phyloP scores from a whole-genome alignment of 2,329 filamentous ascomycete species.

The Thielaviopsis euricoi region DNA sequence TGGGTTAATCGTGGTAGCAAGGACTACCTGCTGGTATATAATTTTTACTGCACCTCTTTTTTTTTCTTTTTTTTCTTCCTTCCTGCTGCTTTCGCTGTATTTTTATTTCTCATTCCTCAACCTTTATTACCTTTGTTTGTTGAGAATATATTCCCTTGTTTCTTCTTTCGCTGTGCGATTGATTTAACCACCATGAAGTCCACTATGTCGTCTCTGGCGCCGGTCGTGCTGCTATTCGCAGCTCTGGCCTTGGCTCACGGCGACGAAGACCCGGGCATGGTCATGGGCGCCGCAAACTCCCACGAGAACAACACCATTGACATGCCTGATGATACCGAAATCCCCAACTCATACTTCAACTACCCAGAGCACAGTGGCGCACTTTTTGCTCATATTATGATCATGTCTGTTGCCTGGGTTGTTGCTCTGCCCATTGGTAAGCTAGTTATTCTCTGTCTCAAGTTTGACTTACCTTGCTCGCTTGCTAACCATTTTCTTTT shows the following conservation, averaged over 20 bases:
- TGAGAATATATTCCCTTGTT: background rate
- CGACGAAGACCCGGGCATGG: constrained; percentile 7
- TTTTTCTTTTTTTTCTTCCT: too few relatives aligned
- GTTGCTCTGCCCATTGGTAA: constrained; percentile 56
- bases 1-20: too few relatives aligned
- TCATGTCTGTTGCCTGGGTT: constrained; percentile 59
- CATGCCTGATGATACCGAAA: constrained; percentile 17
- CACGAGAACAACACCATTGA: constrained; percentile 3
- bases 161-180: constrained; percentile 8
- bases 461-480: background rate
- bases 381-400: constrained; percentile 52
- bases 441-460: constrained; percentile 15
- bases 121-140: background rate
- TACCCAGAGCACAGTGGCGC: constrained; percentile 33
- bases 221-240: constrained; percentile 1
- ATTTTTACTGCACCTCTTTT: background rate
- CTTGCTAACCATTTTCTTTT: constrained; percentile 1
- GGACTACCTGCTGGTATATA: background rate
- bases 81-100: background rate
- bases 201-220: background rate
- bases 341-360: constrained; percentile 41
- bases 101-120: background rate
- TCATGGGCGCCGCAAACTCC: constrained; percentile 12
- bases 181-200: background rate
- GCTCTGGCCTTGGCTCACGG: constrained; percentile 6